These are phyloP conservation scores for Erodium moschatum DNA, from an alignment of 441 rosid genomes.

Conservation along the genomic window DNA sequence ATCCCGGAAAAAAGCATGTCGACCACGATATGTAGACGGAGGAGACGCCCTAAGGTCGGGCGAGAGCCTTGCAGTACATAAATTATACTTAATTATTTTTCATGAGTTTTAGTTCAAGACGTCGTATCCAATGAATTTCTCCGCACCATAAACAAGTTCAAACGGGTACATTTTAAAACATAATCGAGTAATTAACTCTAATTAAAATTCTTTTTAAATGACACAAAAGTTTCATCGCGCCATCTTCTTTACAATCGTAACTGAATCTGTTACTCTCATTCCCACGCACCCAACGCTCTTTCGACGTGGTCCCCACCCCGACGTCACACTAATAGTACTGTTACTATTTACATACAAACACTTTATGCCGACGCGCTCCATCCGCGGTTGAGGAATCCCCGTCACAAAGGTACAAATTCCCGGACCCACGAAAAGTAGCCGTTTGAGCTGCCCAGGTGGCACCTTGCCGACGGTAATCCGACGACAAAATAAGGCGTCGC, in stretches of 20 bases:
- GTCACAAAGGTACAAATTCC: background rate
- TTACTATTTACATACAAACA: too few species aligned
- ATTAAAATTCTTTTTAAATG: too few species aligned
- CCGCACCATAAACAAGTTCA: too few species aligned
- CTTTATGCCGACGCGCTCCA: background rate
- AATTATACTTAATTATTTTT: too few species aligned
- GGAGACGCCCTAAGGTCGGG: too few species aligned
- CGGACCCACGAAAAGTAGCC: slow-evolving; percentile 18
- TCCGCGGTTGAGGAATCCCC: background rate
- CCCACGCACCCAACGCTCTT: background rate
- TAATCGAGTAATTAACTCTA: too few species aligned
- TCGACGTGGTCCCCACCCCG: background rate
- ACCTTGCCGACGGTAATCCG: slow-evolving; percentile 26
- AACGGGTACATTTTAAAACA: too few species aligned
- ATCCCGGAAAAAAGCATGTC: too few species aligned
- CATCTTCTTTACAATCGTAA: background rate
- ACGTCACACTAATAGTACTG: background rate
- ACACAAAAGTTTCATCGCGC: background rate
- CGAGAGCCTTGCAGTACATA: too few species aligned
- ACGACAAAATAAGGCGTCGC: background rate
- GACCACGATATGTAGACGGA: too few species aligned
- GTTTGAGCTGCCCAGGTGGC: slow-evolving; percentile 27
- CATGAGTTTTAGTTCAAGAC: too few species aligned
- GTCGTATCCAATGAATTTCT: too few species aligned
- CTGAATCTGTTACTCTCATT: background rate